Base-by-base conservation (phyloP, 2,329 filamentous ascomycete species). In the Hysterium pulicare region DNA sequence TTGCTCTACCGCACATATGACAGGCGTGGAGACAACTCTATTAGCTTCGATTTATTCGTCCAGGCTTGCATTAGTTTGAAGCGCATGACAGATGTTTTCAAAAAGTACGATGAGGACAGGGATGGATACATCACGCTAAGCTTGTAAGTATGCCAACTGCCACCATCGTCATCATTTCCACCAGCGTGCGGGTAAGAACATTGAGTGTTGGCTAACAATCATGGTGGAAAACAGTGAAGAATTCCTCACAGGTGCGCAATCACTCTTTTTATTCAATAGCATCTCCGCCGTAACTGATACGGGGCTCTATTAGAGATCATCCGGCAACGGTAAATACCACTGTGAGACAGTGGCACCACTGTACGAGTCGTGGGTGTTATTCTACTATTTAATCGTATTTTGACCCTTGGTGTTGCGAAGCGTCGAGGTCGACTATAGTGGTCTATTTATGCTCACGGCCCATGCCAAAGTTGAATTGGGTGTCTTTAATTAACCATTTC, bases 21-120 rank as follows among this genome's bases (percentile, higher is more conserved):
- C 67, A 61, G 67, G 44, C 57, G 63, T 13, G 60, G 60, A 28
- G 55, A 60, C 41, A 66, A 90, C 49, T 73, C 62, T 45, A 65
- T 71, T 53, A 68, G 55, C 47, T 98, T 98, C 61, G 93, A 98
- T 71, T 71, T 98, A 39, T 98, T 98, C 61, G 93, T 98, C 47
- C 93, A 98, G 75, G 89, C 89, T 40, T 97, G 93, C 68, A 97
- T 98, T 63, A 90, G 83, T 57, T 75, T 98, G 59, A 96, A 97
- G 79, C 81, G 93, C 56, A 97, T 98, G 91, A 98, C 93, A 46
- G 93, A 98, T 68, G 90, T 95, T 21, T 98, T 98, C 68, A 98
- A 98, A 77, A 91, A 90, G 70, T 98, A 97, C 67, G 93, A 98
- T 57, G 87, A 95, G 59, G 93, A 98, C 68, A 81, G 93, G 32